These are phyloP conservation scores for Boletus rubescentipes DNA, from an alignment of 768 basidiomycete genomes.

Conservation along the genomic window DNA sequence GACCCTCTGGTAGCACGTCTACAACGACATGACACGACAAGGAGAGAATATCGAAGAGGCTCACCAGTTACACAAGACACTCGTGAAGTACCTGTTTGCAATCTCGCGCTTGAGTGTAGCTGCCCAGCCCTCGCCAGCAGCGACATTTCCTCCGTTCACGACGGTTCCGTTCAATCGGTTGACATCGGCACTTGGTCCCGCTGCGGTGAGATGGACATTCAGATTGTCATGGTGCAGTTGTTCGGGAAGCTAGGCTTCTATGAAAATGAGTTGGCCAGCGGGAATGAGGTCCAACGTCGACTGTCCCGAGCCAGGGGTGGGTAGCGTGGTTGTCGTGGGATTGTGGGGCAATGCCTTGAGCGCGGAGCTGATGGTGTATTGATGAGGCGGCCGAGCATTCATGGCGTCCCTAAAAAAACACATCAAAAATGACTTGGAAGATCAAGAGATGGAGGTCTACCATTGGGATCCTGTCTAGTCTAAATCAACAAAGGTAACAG, in stretches of 20 bases:
- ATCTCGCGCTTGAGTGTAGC: slow-evolving; percentile 63
- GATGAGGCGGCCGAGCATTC: slow-evolving; percentile 88
- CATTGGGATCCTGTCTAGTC: slow-evolving; percentile 76
- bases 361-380: slow-evolving; percentile 77
- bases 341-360: slow-evolving; percentile 73
- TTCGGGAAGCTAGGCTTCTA: slow-evolving; percentile 66
- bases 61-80: slow-evolving; percentile 88
- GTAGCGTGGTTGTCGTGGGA: slow-evolving; percentile 56
- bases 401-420: slow-evolving; percentile 65
- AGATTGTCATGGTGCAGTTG: slow-evolving; percentile 50
- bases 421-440: neutral
- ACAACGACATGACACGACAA: neutral
- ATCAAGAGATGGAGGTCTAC: slow-evolving; percentile 34
- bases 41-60: slow-evolving; percentile 6
- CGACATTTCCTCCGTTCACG: slow-evolving; percentile 66
- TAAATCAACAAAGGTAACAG: slow-evolving; percentile 75
- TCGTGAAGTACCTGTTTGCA: slow-evolving; percentile 82
- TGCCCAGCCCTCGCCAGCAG: slow-evolving; percentile 63
- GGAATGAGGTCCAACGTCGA: slow-evolving; percentile 73
- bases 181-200: slow-evolving; percentile 59
- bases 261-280: slow-evolving; percentile 71
- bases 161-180: slow-evolving; percentile 56
- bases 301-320: slow-evolving; percentile 47
- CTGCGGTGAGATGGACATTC: slow-evolving; percentile 47
- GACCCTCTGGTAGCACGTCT: slow-evolving; percentile 90